Conservation (phyloP, 306 rosid genomes). For the Rosa persica region DNA sequence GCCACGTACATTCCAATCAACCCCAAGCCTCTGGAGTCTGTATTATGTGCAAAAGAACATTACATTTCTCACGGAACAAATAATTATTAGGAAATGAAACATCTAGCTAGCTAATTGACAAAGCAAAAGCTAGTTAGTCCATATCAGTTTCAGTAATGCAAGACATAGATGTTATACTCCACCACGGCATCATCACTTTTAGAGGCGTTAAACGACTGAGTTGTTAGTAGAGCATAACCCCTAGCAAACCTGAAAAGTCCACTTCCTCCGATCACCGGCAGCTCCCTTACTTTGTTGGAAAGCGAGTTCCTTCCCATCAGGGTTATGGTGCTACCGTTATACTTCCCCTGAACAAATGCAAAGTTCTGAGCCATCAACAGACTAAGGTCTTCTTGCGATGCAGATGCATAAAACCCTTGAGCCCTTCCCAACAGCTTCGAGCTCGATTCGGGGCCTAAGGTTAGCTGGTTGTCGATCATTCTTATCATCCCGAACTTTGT, state of each 20-base stretch:
- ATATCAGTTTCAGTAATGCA: slow-evolving; percentile 28
- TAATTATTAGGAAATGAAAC: background rate
- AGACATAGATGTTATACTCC: slow-evolving; percentile 55
- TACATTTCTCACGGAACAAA: too few species aligned
- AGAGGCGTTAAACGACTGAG: slow-evolving; percentile 22
- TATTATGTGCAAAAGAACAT: too few species aligned
- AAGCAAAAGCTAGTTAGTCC: background rate
- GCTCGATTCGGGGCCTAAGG: slow-evolving; percentile 26
- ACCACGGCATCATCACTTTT: slow-evolving; percentile 50
- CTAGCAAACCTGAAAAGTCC: slow-evolving; percentile 67
- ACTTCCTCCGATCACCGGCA: slow-evolving; percentile 83
- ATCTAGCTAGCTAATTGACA: too few species aligned
- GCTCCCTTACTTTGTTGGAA: slow-evolving; percentile 49
- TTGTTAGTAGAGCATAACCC: slow-evolving; percentile 53
- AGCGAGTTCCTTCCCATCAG: slow-evolving; percentile 59
- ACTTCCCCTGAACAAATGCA: slow-evolving; percentile 52
- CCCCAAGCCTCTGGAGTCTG: too few species aligned
- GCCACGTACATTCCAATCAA: too few species aligned
- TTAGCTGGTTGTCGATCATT: slow-evolving; percentile 39
- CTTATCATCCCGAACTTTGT: slow-evolving; percentile 25
- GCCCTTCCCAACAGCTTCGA: slow-evolving; percentile 37
- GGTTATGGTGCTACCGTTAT: slow-evolving; percentile 60
- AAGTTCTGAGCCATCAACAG: slow-evolving; percentile 63
- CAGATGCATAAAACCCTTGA: slow-evolving; percentile 37
- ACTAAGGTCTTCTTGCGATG: slow-evolving; percentile 25